Base-by-base conservation (phyloP, 176 grass and related monocot genomes). In the Calamus simplicifolius region DNA sequence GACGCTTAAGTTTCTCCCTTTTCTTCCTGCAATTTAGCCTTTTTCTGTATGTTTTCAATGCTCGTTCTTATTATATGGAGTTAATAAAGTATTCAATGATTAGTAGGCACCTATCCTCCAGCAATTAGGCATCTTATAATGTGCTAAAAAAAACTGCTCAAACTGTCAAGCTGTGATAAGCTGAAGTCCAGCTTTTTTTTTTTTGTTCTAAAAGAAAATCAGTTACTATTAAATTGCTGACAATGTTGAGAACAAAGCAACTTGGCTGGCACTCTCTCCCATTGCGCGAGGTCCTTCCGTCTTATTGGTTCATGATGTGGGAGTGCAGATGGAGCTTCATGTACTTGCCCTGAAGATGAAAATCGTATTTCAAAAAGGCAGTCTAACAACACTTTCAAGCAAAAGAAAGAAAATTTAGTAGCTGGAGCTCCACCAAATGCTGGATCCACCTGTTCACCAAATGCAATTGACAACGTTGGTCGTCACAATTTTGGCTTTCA, bases 201-300 rank as follows among this genome's bases (percentile, higher is more conserved):
- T n/a, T n/a, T n/a, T n/a, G n/a, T 52, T 4, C n/a, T 4, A 18
- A 29, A 13, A 58, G 18, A 27, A 16, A 29, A n/a, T n/a, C 26
- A 58, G 56, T 25, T 27, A 13, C 31, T 38, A 28, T 29, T 27
- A 17, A 6, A 71, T 76, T 81, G 64, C 87, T 87, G 86, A 85
- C 74, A 79, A 97, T 97, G 92, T 83, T 97, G 72, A 84, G 87
- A 68, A 73, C 92, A 75, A 97, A 97, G 78, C 92, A 97, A 78
- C 74, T 97, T n/a, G n/a, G n/a, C n/a, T 15, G 66, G 86, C 64
- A 77, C 81, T 51, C 69, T 97, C 52, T 80, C 84, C 6, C 92
- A 97, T 54, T 90, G 84, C 75, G 92, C 92, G 31, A 74, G 92
- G 51, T 79, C 87, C 27, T 97, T 97, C 73, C 91, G 91, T 59